phyloP scores from a whole-genome alignment of 306 rosid species.

The Vigna unguiculata region DNA sequence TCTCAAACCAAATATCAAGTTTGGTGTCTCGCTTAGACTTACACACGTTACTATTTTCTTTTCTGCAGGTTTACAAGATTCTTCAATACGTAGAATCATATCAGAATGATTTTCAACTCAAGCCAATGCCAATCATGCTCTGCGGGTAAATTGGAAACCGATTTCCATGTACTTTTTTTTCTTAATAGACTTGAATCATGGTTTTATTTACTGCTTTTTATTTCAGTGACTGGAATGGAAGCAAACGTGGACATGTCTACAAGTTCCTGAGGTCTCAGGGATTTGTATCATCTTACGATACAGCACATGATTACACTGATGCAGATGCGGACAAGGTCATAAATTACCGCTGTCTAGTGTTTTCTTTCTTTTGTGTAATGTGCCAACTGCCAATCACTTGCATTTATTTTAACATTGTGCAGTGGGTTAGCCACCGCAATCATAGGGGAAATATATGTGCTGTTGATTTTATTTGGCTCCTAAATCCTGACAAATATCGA shows the following conservation, averaged over 20 bases:
- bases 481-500: conserved; percentile 78
- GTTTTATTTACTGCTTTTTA: conserved; percentile 13
- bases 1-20: neutral
- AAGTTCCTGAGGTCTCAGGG: conserved; percentile 94
- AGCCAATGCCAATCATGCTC: conserved; percentile 85
- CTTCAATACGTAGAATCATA: conserved; percentile 86
- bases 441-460: conserved; percentile 97
- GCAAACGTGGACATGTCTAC: conserved; percentile 98
- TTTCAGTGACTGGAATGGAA: conserved; percentile 96
- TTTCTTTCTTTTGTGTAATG: neutral
- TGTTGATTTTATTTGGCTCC: conserved; percentile 95
- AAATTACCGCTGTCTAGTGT: conserved; percentile 14
- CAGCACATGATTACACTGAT: conserved; percentile 91
- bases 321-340: conserved; percentile 90
- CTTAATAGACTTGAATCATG: neutral
- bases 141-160: conserved; percentile 78
- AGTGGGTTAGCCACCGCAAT: conserved; percentile 99
- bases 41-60: conserved; percentile 6
- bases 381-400: conserved; percentile 13
- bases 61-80: conserved; percentile 78
- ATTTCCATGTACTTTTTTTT: conserved; percentile 2
- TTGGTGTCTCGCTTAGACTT: conserved; percentile 11
- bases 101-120: conserved; percentile 84
- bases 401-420: conserved; percentile 39
- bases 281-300: conserved; percentile 91